Conservation (phyloP, 257 asterid species). For the Solanum stenotomum region DNA sequence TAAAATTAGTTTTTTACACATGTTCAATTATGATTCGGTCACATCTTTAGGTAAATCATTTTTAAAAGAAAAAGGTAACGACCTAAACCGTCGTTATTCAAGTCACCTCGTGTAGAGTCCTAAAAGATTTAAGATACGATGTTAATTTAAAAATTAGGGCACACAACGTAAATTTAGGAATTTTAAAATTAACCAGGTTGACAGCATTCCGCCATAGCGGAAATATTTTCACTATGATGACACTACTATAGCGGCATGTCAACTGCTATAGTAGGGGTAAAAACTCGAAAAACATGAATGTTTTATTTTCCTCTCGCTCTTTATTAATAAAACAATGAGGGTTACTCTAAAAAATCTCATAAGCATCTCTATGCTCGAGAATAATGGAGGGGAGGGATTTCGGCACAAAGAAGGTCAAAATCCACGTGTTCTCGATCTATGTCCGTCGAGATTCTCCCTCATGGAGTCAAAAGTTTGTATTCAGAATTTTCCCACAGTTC, state of each 20-base stretch:
- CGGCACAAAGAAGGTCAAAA: background rate
- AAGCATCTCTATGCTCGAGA: background rate
- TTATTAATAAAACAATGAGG: no score
- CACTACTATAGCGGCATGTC: background rate
- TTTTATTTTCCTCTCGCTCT: background rate
- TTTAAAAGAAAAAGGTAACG: no score
- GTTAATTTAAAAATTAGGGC: background rate
- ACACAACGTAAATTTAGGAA: background rate
- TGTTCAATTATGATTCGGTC: background rate
- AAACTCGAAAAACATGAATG: no score
- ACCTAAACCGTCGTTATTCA: background rate
- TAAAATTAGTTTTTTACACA: background rate
- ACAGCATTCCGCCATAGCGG: background rate
- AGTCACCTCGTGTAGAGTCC: background rate
- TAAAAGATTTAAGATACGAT: background rate
- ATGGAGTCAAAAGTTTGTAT: background rate
- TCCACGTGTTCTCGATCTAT: no score
- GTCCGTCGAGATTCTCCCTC: background rate
- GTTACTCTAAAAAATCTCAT: no score
- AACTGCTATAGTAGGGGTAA: background rate
- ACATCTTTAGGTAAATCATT: background rate
- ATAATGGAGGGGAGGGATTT: background rate
- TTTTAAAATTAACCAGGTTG: background rate
- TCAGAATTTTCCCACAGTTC: background rate
- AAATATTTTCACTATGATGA: background rate